A percentile compares a stretch with the other conserved stretches of the same genome.
Evolutionary conservation across 441 rosid species (phyloP).

Genomic region (California macrophylla): DNA sequence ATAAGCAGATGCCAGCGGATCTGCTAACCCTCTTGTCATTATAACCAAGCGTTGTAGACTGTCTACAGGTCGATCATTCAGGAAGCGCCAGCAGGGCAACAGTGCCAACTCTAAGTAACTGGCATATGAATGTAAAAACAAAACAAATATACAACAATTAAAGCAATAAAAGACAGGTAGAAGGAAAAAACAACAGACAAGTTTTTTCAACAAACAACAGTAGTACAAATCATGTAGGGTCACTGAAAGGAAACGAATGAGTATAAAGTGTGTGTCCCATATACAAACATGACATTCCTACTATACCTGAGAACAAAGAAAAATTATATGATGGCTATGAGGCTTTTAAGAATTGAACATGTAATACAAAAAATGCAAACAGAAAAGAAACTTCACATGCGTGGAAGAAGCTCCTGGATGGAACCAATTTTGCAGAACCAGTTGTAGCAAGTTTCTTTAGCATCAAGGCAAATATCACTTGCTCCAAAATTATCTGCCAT

Average conservation of each 20-base stretch:
- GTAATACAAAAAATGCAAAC: neutral
- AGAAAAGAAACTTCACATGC: constrained; percentile 53
- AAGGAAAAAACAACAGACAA: neutral
- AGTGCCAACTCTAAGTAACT: constrained; percentile 86
- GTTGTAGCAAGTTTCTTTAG: constrained; percentile 86
- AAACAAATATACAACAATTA: constrained; percentile 4
- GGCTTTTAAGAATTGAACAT: neutral
- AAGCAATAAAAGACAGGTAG: neutral
- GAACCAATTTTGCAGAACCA: constrained; percentile 90
- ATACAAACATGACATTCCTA: neutral
- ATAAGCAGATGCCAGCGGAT: constrained; percentile 75
- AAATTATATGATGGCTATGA: neutral
- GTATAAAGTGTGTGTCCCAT: neutral
- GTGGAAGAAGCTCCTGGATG: constrained; percentile 77
- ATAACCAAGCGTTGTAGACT: constrained; percentile 54
- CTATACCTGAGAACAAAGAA: neutral
- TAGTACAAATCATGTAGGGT: neutral
- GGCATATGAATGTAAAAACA: constrained; percentile 13
- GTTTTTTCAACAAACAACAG: neutral
- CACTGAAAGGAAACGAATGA: neutral
- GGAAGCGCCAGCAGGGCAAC: constrained; percentile 82
- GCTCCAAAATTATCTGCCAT: constrained; percentile 65
- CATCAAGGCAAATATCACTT: constrained; percentile 51
- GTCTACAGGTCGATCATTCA: constrained; percentile 42
- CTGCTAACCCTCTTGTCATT: constrained; percentile 82